These are phyloP conservation scores for Stachybotrys chartarum DNA, from an alignment of 2,329 filamentous ascomycete genomes.

Conservation along the genomic window DNA sequence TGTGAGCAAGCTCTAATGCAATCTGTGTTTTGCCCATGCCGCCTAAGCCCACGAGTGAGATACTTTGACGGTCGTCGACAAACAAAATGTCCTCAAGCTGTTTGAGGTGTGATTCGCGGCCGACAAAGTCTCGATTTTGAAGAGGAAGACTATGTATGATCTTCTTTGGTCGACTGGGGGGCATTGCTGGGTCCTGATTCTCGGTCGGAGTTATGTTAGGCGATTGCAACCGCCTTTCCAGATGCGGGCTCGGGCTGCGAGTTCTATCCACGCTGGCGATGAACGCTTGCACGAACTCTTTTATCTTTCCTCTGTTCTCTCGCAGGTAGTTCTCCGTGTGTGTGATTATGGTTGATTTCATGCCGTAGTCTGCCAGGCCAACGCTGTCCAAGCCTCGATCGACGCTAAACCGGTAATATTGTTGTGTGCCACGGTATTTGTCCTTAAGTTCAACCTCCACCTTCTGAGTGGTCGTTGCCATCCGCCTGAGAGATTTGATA, in stretches of 20 bases:
- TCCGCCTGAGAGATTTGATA: background rate
- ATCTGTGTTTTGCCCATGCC: conserved; percentile 31
- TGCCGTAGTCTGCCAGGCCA: conserved; percentile 16
- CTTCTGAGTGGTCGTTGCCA: background rate
- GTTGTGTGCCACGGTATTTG: conserved; percentile 7
- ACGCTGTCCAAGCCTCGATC: conserved; percentile 17
- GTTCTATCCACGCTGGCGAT: background rate
- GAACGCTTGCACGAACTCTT: background rate
- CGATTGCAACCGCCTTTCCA: no score
- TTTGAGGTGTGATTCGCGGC: background rate
- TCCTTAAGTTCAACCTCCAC: background rate
- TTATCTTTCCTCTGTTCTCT: conserved; percentile 1
- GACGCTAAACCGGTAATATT: conserved; percentile 19
- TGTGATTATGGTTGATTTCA: conserved; percentile 11
- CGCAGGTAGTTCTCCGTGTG: conserved; percentile 12
- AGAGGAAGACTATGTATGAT: background rate
- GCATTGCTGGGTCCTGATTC: no score
- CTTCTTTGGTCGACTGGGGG: background rate
- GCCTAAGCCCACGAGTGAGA: conserved; percentile 23
- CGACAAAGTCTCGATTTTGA: background rate
- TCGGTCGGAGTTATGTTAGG: no score
- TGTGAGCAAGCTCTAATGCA: conserved; percentile 28
- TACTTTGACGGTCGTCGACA: background rate
- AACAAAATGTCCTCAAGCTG: background rate
- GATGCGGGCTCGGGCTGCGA: background rate